Conservation (phyloP, 306 rosid genomes). For the Pyrus betulifolia region DNA sequence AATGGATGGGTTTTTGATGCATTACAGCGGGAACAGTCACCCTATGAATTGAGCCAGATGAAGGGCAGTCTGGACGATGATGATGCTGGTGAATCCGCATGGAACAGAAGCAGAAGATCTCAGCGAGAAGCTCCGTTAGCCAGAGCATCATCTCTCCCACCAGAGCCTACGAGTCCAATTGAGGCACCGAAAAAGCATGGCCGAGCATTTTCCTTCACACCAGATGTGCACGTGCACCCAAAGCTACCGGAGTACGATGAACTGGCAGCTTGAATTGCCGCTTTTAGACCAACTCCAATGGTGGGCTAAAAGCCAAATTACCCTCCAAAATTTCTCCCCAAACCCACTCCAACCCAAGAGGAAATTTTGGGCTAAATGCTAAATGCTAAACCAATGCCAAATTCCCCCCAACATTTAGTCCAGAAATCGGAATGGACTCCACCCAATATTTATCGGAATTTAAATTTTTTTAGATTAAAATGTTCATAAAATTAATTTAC, state of each 20-base stretch:
- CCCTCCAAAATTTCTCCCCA: too few species aligned
- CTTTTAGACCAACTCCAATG: constrained; percentile 12
- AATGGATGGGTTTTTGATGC: constrained; percentile 31
- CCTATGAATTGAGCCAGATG: constrained; percentile 12
- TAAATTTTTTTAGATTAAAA: too few species aligned
- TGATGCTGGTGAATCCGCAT: neutral
- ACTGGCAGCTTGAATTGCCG: constrained; percentile 41
- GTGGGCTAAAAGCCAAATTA: too few species aligned
- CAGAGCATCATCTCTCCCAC: constrained; percentile 37
- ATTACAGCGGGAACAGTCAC: constrained; percentile 26
- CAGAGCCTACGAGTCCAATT: constrained; percentile 4
- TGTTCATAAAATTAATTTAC: too few species aligned
- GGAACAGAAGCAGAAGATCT: constrained; percentile 7
- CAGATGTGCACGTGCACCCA: constrained; percentile 51
- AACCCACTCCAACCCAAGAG: too few species aligned
- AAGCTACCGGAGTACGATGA: constrained; percentile 76
- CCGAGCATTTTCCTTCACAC: constrained; percentile 24
- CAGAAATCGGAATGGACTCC: too few species aligned
- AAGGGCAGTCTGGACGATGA: constrained; percentile 5
- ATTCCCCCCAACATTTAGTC: too few species aligned
- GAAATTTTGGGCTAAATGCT: too few species aligned
- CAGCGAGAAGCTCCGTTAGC: neutral
- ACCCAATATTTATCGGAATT: too few species aligned
- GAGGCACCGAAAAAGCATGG: constrained; percentile 15
- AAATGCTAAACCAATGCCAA: too few species aligned